phyloP scores from a whole-genome alignment of 2,329 filamentous ascomycete genomes.

The Tympanopsis confertula region DNA sequence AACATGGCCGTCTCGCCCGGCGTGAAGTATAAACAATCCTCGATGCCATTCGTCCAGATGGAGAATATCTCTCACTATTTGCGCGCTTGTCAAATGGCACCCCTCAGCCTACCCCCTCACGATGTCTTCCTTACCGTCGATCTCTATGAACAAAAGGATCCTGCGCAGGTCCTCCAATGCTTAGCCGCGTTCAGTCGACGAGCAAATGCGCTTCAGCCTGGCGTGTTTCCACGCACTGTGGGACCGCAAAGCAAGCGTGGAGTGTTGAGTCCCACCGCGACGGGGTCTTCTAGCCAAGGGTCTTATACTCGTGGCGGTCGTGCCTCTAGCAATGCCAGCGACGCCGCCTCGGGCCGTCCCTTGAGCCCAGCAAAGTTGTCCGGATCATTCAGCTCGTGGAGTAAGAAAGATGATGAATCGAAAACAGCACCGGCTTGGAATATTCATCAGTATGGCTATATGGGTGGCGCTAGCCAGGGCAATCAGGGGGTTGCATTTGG shows the following conservation, averaged over 20 bases:
- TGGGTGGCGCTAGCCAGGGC: conserved; percentile 92
- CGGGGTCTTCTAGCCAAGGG: too few species aligned
- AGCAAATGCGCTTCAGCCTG: conserved; percentile 64
- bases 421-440: conserved; percentile 89
- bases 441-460: conserved; percentile 94
- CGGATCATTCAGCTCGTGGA: conserved; percentile 71
- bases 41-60: conserved; percentile 99
- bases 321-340: too few species aligned
- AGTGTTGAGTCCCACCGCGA: too few species aligned
- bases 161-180: conserved; percentile 89
- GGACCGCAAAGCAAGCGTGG: conserved; percentile 30
- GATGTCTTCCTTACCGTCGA: conserved; percentile 96
- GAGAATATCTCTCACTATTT: conserved; percentile 98
- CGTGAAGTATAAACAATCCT: conserved; percentile 79
- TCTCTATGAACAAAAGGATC: conserved; percentile 89
- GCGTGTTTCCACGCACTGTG: conserved; percentile 57
- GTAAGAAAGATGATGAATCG: conserved; percentile 69
- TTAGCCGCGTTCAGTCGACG: conserved; percentile 82
- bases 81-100: conserved; percentile 71
- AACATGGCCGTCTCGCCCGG: conserved; percentile 71
- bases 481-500: conserved; percentile 92
- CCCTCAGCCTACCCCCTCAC: conserved; percentile 79
- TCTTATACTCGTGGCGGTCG: too few species aligned
- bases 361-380: conserved; percentile 48
- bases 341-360: too few species aligned